Percentiles rank a stretch among this genome's conserved stretches.
These are phyloP conservation scores for Colletotrichum tropicicola DNA, from an alignment of 2,329 filamentous ascomycete genomes.

Conservation along the genomic window DNA sequence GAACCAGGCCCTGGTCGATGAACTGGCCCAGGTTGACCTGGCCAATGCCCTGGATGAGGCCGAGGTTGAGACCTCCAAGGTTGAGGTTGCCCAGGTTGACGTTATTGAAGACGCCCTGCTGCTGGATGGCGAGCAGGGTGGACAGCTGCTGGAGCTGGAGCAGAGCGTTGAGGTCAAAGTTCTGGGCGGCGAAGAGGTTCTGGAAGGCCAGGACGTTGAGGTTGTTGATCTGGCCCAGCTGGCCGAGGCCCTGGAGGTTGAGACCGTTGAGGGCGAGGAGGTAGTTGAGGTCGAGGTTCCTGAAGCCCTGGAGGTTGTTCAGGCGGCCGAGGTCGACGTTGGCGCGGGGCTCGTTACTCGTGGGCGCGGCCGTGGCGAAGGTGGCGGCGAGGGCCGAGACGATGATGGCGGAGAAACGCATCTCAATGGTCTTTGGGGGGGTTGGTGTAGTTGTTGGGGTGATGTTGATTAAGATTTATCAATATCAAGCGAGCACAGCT, in stretches of 20 bases:
- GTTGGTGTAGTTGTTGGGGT: constrained; percentile 35
- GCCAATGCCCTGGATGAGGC: constrained; percentile 38
- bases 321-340: constrained; percentile 50
- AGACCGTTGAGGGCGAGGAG: constrained; percentile 56
- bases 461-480: constrained; percentile 39
- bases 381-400: constrained; percentile 51
- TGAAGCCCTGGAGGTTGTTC: constrained; percentile 50
- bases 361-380: constrained; percentile 53
- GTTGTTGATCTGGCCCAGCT: constrained; percentile 41
- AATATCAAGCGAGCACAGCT: constrained; percentile 53
- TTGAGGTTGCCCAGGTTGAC: constrained; percentile 38
- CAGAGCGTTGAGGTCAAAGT: constrained; percentile 50
- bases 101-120: constrained; percentile 40
- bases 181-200: constrained; percentile 48
- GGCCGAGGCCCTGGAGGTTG: constrained; percentile 51
- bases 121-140: constrained; percentile 44
- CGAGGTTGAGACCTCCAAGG: constrained; percentile 40
- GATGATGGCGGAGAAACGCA: constrained; percentile 59
- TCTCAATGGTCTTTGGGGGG: constrained; percentile 47
- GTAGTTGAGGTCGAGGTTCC: constrained; percentile 53
- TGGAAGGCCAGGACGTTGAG: constrained; percentile 54
- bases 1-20: constrained; percentile 36
- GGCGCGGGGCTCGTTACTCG: constrained; percentile 45
- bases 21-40: constrained; percentile 40
- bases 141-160: constrained; percentile 52